phyloP scores from a whole-genome alignment of 768 basidiomycete species.

The Amyloporia xantha region DNA sequence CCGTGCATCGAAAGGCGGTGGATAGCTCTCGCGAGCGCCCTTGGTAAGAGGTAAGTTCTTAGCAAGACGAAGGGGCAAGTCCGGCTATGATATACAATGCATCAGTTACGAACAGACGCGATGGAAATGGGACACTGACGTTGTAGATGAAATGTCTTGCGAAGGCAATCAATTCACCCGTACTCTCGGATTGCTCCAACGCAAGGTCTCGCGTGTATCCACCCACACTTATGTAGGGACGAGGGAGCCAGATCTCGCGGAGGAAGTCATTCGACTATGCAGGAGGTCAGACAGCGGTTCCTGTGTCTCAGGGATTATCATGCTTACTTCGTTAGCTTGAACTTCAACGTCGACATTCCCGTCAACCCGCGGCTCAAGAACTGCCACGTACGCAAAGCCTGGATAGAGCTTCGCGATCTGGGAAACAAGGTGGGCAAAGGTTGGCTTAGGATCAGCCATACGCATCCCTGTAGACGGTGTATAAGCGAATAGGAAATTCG shows the following conservation, averaged over 20 bases:
- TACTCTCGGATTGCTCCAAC: slow-evolving; percentile 11
- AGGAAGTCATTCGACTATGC: slow-evolving; percentile 23
- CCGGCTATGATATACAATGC: slow-evolving; percentile 14
- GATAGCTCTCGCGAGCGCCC: not conserved
- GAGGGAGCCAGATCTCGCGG: slow-evolving; percentile 18
- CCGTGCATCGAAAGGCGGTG: not conserved
- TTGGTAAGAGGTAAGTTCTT: slow-evolving; percentile 28
- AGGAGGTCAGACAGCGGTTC: no score
- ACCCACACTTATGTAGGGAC: slow-evolving; percentile 17
- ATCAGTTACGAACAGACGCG: not conserved
- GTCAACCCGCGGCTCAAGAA: slow-evolving; percentile 21
- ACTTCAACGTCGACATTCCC: slow-evolving; percentile 4
- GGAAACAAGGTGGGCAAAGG: slow-evolving; percentile 42
- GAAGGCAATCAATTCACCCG: slow-evolving; percentile 20
- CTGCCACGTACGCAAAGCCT: slow-evolving; percentile 32
- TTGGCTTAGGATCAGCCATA: slow-evolving; percentile 47
- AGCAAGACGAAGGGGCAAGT: slow-evolving; percentile 32
- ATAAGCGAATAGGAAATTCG: no score
- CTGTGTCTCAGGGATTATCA: not conserved
- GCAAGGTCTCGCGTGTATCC: slow-evolving; percentile 19
- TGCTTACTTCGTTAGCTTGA: slow-evolving; percentile 11
- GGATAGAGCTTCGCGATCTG: slow-evolving; percentile 33
- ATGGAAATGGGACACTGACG: slow-evolving; percentile 12
- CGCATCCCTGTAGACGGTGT: slow-evolving; percentile 34
- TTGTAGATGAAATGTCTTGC: slow-evolving; percentile 23